A percentile compares a stretch with the other conserved stretches of the same genome.
phyloP scores from a whole-genome alignment of 1,284 basidiomycete genomes.

The Moesziomyces aphidis region DNA sequence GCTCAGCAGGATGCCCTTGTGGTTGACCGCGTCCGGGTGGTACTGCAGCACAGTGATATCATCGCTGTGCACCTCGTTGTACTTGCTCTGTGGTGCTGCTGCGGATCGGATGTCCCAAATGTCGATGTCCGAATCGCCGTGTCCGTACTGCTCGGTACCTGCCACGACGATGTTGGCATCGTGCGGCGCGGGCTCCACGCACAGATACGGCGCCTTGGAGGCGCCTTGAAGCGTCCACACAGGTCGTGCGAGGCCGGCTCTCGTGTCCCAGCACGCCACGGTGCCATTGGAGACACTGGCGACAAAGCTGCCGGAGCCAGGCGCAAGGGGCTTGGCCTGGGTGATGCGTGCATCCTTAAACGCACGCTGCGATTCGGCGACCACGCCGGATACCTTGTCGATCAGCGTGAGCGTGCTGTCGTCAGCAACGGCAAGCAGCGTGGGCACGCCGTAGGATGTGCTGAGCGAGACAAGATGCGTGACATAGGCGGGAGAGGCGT shows the following conservation, averaged over 20 bases:
- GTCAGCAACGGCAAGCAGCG: constrained; percentile 47
- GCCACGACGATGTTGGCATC: constrained; percentile 49
- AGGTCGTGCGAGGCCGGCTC: constrained; percentile 18
- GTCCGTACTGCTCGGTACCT: constrained; percentile 61
- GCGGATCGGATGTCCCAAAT: constrained; percentile 58
- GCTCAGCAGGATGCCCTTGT: constrained; percentile 53
- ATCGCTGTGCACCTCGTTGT: constrained; percentile 65
- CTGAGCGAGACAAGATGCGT: constrained; percentile 50
- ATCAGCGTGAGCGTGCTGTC: constrained; percentile 47
- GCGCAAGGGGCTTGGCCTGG: constrained; percentile 21
- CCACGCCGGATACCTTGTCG: constrained; percentile 43
- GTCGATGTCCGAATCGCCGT: constrained; percentile 59
- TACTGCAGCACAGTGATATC: constrained; percentile 61
- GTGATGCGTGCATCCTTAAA: constrained; percentile 44
- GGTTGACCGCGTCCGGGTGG: constrained; percentile 41
- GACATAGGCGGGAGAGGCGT: constrained; percentile 46
- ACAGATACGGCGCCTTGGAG: constrained; percentile 54
- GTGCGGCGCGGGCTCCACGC: constrained; percentile 36
- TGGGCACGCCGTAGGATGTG: constrained; percentile 33
- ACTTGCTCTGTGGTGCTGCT: constrained; percentile 47
- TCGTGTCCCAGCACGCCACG: constrained; percentile 48
- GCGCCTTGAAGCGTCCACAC: constrained; percentile 34
- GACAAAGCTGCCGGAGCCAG: constrained; percentile 29
- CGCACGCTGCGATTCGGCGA: constrained; percentile 31
- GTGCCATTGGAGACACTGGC: constrained; percentile 36